phyloP scores from a whole-genome alignment of 2,329 filamentous ascomycete genomes.

The Beauveria sp. region DNA sequence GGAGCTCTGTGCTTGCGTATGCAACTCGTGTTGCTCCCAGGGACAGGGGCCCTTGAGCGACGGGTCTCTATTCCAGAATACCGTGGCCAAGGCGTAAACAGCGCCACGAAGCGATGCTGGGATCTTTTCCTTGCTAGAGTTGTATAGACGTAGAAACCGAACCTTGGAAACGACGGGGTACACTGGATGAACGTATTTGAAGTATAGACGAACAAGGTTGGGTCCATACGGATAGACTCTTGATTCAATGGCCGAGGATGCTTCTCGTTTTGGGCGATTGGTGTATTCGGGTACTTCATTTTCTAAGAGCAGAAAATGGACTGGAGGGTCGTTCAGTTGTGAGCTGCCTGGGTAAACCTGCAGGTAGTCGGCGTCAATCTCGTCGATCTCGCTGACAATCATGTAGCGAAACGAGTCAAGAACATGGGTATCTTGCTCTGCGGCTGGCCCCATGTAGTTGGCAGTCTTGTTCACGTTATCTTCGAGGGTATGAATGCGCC shows the following conservation, averaged over 20 bases:
- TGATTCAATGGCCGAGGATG: conserved; percentile 35
- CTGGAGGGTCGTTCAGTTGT: conserved; percentile 28
- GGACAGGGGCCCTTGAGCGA: conserved; percentile 23
- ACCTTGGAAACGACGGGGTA: conserved; percentile 37
- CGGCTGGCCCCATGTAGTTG: conserved; percentile 36
- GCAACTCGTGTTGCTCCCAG: conserved; percentile 33
- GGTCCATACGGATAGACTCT: conserved; percentile 33
- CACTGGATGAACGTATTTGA: conserved; percentile 37
- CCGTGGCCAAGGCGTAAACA: conserved; percentile 36
- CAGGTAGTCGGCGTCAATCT: conserved; percentile 36
- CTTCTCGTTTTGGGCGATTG: conserved; percentile 27
- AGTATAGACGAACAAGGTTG: conserved; percentile 36
- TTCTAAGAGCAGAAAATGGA: conserved; percentile 38
- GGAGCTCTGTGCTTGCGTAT: conserved; percentile 34
- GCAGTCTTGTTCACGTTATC: conserved; percentile 34
- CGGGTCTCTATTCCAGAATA: conserved; percentile 33
- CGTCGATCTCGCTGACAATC: conserved; percentile 36
- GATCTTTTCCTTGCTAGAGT: conserved; percentile 28
- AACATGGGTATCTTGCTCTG: conserved; percentile 40
- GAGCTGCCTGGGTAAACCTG: conserved; percentile 32
- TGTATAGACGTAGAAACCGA: conserved; percentile 33
- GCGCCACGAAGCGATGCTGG: conserved; percentile 38
- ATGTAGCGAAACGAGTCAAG: conserved; percentile 39
- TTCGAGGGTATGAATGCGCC: conserved; percentile 30
- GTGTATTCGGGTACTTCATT: conserved; percentile 38